Base-by-base conservation (phyloP, 192 early-diverging fungal species). In the Backusella parvicylindrica region DNA sequence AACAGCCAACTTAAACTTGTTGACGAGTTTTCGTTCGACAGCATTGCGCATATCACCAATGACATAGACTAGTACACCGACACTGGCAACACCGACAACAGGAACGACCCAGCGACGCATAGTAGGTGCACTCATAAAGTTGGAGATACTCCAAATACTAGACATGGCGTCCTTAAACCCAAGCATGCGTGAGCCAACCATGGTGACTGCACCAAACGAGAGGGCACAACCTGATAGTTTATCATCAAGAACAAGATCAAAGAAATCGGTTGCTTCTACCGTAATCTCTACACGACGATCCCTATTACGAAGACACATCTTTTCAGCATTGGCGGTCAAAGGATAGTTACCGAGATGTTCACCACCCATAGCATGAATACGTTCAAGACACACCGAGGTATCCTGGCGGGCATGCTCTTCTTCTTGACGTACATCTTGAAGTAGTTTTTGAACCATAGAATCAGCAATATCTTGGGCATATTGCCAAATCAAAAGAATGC, bases 391-490 rank as follows among this genome's bases (percentile, higher is more conserved):
- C n/a, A 56, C 23, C 28, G 64, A 37, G 0, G 86, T 84, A 32
- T 82, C 77, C 9, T 88, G 75, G 28, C 78, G 80, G 15, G 92
- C 86, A 53, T 88, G 83, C 23, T 77, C 68, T 77, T 94, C 91
- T 68, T 84, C 85, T 75, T 84, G 85, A 18, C 85, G 79, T 21
- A 92, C 86, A 37, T 89, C 91, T 47, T 89, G 84, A 49, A 88
- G 82, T 71, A 94, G 78, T 7, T 86, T 82, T 32, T 90, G 85
- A 7, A 89, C 84, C 86, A 93, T 89, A 49, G 87, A 83, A 70
- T 89, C 86, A 65, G 91, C 84, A 71, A 99, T 82, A 68, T 92
- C 91, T 47, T 89, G 85, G 16, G 96, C 94, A 82, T 97, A 99
- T 50, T 89, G 85, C 95, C 95, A 96, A 50, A 93, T 87, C 70